Conservation (phyloP, 2,329 filamentous ascomycete species). For the Neonectria coccinea region DNA sequence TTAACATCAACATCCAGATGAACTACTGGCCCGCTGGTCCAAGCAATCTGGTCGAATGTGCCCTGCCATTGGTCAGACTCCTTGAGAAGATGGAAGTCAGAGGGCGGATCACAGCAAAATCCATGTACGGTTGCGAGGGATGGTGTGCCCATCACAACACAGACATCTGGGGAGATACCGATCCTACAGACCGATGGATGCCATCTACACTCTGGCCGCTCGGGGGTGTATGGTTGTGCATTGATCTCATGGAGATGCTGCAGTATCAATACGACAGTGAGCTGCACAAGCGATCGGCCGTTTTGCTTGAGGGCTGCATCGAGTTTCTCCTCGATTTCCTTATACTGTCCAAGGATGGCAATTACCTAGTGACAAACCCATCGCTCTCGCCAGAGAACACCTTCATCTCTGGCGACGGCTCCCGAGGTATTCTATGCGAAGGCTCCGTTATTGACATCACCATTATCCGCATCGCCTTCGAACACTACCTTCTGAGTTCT, state of each 20-base stretch:
- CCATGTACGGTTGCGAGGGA: slow-evolving; percentile 54
- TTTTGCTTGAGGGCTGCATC: slow-evolving; percentile 50
- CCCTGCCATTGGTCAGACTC: slow-evolving; percentile 54
- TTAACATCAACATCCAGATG: slow-evolving; percentile 66
- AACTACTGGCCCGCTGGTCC: slow-evolving; percentile 60
- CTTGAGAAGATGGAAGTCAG: slow-evolving; percentile 39
- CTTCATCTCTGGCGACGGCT: slow-evolving; percentile 30
- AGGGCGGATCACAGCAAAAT: slow-evolving; percentile 49
- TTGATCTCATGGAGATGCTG: slow-evolving; percentile 41
- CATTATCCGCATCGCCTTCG: slow-evolving; percentile 37
- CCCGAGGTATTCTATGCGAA: slow-evolving; percentile 38
- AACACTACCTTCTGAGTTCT: slow-evolving; percentile 36
- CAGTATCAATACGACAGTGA: slow-evolving; percentile 36
- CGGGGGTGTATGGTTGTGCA: slow-evolving; percentile 42
- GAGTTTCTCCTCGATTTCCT: slow-evolving; percentile 55
- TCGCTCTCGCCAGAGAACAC: slow-evolving; percentile 44
- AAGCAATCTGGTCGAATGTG: slow-evolving; percentile 53
- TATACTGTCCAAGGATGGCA: slow-evolving; percentile 44
- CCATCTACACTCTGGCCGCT: slow-evolving; percentile 44
- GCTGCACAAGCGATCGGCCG: slow-evolving; percentile 39
- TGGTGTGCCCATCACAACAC: slow-evolving; percentile 55
- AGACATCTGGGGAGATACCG: slow-evolving; percentile 54
- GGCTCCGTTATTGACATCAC: slow-evolving; percentile 44
- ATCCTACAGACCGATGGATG: slow-evolving; percentile 51
- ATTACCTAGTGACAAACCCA: slow-evolving; percentile 42